Percentiles rank a stretch among this genome's conserved stretches.
phyloP scores from a whole-genome alignment of 2,329 filamentous ascomycete species.

The Reticulascus tulasneorum region DNA sequence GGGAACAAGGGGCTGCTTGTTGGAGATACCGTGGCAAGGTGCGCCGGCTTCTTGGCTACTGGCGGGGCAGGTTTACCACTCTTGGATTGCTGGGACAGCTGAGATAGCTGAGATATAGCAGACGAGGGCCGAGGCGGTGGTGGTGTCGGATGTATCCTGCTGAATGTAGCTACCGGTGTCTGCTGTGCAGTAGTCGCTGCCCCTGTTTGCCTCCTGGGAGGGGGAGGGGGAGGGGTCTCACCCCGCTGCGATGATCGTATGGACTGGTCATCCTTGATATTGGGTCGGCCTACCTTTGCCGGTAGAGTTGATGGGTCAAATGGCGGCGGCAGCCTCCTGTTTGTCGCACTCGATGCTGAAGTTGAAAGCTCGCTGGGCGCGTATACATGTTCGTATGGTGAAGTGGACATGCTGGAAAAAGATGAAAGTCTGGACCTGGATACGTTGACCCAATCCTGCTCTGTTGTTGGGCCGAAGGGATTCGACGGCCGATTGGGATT shows the following conservation, averaged over 20 bases:
- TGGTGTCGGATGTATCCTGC: constrained; percentile 21
- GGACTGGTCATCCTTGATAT: constrained; percentile 35
- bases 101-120: constrained; percentile 28
- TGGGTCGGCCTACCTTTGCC: constrained; percentile 41
- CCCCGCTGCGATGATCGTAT: constrained; percentile 20
- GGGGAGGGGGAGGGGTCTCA: constrained; percentile 41
- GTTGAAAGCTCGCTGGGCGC: constrained; percentile 43
- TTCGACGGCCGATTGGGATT: constrained; percentile 76
- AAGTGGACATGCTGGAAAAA: constrained; percentile 54
- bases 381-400: constrained; percentile 55
- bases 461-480: constrained; percentile 69
- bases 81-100: constrained; percentile 25
- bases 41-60: constrained; percentile 60
- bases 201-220: constrained; percentile 36
- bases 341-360: constrained; percentile 39
- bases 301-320: constrained; percentile 43
- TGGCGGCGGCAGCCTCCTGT: constrained; percentile 49
- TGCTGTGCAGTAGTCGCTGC: constrained; percentile 3
- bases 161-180: constrained; percentile 8
- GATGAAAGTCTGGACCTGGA: constrained; percentile 51
- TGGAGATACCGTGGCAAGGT: constrained; percentile 36
- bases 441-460: constrained; percentile 79
- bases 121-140: constrained; percentile 28
- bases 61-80: constrained; percentile 48
- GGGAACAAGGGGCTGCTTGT: constrained; percentile 17